A percentile compares a stretch with the other conserved stretches of the same genome.
phyloP scores from a whole-genome alignment of 768 basidiomycete species.

The Russula dissimulans region DNA sequence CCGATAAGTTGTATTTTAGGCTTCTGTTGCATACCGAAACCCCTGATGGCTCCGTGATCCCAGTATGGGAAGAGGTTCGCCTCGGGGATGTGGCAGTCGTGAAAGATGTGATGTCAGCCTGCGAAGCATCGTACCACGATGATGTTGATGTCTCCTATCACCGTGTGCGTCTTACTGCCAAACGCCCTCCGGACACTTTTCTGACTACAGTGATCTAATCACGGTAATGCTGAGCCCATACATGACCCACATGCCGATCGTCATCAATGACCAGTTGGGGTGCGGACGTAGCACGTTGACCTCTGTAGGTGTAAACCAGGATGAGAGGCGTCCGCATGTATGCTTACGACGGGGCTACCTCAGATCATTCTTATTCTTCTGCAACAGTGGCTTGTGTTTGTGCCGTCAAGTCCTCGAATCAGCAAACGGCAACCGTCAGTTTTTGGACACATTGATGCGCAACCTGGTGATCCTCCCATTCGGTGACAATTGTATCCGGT shows the following conservation, averaged over 20 bases:
- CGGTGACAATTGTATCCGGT: constrained; percentile 66
- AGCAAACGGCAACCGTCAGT: constrained; percentile 38
- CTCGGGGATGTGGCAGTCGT: constrained; percentile 65
- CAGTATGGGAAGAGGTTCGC: constrained; percentile 89
- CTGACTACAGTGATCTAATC: constrained; percentile 68
- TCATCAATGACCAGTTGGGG: constrained; percentile 94
- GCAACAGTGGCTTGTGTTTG: constrained; percentile 61
- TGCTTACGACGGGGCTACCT: background rate
- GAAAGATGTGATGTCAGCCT: constrained; percentile 77
- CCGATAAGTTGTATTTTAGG: constrained; percentile 29
- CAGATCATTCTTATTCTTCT: constrained; percentile 78
- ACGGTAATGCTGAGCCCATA: constrained; percentile 65
- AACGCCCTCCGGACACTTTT: constrained; percentile 68
- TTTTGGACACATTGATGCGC: constrained; percentile 31
- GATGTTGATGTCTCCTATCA: constrained; percentile 66
- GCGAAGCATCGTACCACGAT: constrained; percentile 29
- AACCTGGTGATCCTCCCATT: constrained; percentile 22
- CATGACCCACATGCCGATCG: constrained; percentile 65
- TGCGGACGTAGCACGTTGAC: constrained; percentile 85
- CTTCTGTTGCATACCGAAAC: constrained; percentile 87
- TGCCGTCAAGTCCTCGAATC: constrained; percentile 31
- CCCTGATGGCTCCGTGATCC: constrained; percentile 76
- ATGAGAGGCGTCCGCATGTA: background rate
- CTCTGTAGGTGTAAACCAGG: constrained; percentile 44
- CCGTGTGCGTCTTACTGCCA: constrained; percentile 90